These are phyloP conservation scores for Hyphodiscus hymeniophilus DNA, from an alignment of 495 filamentous ascomycete genomes.

Conservation along the genomic window DNA sequence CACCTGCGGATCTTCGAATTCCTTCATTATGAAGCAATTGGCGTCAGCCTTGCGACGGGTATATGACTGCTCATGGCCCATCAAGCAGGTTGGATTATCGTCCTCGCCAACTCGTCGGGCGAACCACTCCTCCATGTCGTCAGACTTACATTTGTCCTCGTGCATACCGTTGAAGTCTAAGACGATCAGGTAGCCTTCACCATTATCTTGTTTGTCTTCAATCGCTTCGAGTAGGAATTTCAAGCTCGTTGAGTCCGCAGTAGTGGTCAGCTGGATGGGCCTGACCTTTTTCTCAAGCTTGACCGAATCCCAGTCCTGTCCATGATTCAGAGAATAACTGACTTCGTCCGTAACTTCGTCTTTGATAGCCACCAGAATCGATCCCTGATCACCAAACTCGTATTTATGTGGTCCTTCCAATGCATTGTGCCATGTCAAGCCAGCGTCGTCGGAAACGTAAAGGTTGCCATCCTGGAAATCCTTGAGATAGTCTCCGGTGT, in stretches of 20 bases:
- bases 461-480: slow-evolving; percentile 62
- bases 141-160: slow-evolving; percentile 67
- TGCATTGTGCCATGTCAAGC: slow-evolving; percentile 68
- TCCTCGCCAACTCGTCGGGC: slow-evolving; percentile 70
- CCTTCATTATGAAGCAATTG: slow-evolving; percentile 80
- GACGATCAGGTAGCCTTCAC: slow-evolving; percentile 50
- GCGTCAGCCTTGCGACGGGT: slow-evolving; percentile 72
- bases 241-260: slow-evolving; percentile 79
- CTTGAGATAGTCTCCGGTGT: slow-evolving; percentile 66
- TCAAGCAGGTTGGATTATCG: slow-evolving; percentile 75
- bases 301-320: slow-evolving; percentile 63
- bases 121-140: slow-evolving; percentile 81
- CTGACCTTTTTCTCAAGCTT: slow-evolving; percentile 53
- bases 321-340: slow-evolving; percentile 79
- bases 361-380: slow-evolving; percentile 71
- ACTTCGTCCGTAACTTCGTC: slow-evolving; percentile 61
- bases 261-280: slow-evolving; percentile 69
- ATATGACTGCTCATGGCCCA: slow-evolving; percentile 88
- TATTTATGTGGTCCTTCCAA: slow-evolving; percentile 83
- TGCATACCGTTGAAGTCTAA: slow-evolving; percentile 80
- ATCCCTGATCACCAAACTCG: slow-evolving; percentile 88
- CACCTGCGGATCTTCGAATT: slow-evolving; percentile 66
- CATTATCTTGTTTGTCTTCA: slow-evolving; percentile 36
- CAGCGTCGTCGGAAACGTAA: slow-evolving; percentile 87
- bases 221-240: slow-evolving; percentile 71